phyloP scores from a whole-genome alignment of 108 stramenopile genomes.

The Cafeteria roenbergensis region DNA sequence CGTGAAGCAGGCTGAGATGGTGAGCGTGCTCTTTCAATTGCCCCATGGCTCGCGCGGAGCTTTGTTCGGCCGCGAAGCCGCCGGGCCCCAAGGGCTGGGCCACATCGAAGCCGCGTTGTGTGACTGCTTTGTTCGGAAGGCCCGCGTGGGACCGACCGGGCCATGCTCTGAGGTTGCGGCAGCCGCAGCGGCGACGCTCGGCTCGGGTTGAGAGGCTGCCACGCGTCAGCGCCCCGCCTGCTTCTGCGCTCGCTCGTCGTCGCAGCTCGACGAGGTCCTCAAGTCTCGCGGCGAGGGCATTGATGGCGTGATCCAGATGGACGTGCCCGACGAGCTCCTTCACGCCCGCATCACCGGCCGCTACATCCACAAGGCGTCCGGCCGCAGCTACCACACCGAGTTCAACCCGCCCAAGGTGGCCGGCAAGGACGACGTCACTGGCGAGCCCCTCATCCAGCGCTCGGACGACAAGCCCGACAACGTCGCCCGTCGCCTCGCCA shows the following conservation, averaged over 20 bases:
- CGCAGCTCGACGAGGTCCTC: slow-evolving; percentile 72
- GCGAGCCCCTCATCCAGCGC: slow-evolving; percentile 83
- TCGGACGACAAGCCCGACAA: slow-evolving; percentile 83
- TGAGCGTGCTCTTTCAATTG: no score
- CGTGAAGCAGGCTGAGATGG: slow-evolving; percentile 71
- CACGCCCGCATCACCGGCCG: slow-evolving; percentile 92
- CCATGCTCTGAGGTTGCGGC: no score
- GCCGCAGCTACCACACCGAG: slow-evolving; percentile 90
- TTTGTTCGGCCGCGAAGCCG: no score
- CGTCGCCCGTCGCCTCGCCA: slow-evolving; percentile 66
- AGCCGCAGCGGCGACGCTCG: background rate
- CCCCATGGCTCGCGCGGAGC: no score
- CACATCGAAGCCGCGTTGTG: no score
- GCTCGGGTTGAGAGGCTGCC: no score
- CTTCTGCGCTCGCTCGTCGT: background rate
- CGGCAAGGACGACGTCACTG: slow-evolving; percentile 68
- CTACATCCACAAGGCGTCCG: slow-evolving; percentile 75
- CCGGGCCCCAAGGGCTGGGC: no score
- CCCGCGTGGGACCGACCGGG: no score
- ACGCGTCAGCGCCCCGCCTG: background rate
- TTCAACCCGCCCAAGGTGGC: slow-evolving; percentile 50
- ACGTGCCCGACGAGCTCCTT: slow-evolving; percentile 80
- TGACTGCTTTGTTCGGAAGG: no score
- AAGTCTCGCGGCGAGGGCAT: slow-evolving; percentile 69
- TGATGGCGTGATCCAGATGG: slow-evolving; percentile 76